Conservation (phyloP, 2,329 filamentous ascomycete genomes). For the Pyrenophora seminiperda region DNA sequence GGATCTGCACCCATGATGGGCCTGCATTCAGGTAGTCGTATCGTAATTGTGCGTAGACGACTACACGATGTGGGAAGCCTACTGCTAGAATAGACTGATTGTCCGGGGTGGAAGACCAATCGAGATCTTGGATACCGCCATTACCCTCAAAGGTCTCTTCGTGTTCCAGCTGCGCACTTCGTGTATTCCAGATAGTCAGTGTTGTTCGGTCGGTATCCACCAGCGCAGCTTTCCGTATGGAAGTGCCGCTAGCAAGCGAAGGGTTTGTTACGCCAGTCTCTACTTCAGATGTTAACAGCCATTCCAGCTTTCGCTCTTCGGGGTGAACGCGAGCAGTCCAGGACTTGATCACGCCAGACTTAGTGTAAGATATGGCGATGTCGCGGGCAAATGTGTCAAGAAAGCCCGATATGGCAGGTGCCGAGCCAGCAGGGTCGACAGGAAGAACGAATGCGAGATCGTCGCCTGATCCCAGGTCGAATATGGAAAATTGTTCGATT, state of each 20-base stretch:
- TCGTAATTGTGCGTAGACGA: constrained; percentile 83
- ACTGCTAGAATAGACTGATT: constrained; percentile 87
- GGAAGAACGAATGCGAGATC: constrained; percentile 69
- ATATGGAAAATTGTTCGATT: constrained; percentile 71
- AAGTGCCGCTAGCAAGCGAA: constrained; percentile 81
- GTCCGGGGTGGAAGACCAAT: constrained; percentile 93
- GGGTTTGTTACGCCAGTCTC: constrained; percentile 77
- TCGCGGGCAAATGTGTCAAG: constrained; percentile 86
- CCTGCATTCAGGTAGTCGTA: constrained; percentile 90
- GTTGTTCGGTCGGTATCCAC: constrained; percentile 75
- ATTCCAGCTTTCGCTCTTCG: constrained; percentile 68
- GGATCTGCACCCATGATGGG: constrained; percentile 85
- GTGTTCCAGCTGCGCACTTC: constrained; percentile 80
- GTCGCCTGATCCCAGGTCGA: constrained; percentile 65
- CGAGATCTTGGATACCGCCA: constrained; percentile 81
- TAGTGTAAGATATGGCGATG: constrained; percentile 83
- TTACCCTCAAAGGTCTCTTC: constrained; percentile 73
- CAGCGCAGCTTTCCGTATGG: constrained; percentile 82
- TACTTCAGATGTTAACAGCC: constrained; percentile 80
- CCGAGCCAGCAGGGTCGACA: constrained; percentile 82
- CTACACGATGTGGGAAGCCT: constrained; percentile 85
- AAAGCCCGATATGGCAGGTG: constrained; percentile 73
- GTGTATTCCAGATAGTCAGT: constrained; percentile 89
- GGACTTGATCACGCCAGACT: constrained; percentile 74
- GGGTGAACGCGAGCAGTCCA: constrained; percentile 80